These are phyloP conservation scores for Perilla frutescens DNA, from an alignment of 257 asterid species.

Conservation along the genomic window DNA sequence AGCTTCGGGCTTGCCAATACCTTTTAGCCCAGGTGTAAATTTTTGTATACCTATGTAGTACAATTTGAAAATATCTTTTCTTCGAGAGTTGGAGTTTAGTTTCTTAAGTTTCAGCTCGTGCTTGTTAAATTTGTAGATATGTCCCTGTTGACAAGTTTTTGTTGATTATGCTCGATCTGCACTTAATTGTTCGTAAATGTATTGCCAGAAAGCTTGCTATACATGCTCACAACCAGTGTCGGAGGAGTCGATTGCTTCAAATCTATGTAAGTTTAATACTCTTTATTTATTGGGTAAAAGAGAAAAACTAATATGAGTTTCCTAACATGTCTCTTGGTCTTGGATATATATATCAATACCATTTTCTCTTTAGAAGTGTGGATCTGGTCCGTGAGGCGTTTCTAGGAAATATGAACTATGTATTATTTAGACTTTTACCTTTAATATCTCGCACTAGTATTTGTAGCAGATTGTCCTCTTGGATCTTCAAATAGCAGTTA, in stretches of 20 bases:
- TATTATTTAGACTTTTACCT: not conserved
- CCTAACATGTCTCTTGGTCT: not conserved
- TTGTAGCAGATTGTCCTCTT: constrained; percentile 15
- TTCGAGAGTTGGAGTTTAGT: not conserved
- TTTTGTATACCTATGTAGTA: not conserved
- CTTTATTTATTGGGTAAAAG: constrained; percentile 1
- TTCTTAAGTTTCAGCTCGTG: constrained; percentile 5
- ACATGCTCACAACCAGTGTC: constrained; percentile 77
- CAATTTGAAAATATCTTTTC: not conserved
- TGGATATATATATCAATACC: not conserved
- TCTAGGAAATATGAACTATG: not conserved
- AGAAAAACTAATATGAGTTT: not conserved
- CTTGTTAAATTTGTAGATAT: not conserved
- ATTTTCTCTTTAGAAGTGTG: constrained; percentile 22
- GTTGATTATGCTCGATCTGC: not conserved
- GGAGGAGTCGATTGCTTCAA: constrained; percentile 75
- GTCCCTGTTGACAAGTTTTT: not conserved
- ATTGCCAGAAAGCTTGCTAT: constrained; percentile 85
- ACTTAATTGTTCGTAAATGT: constrained; percentile 33
- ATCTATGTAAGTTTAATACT: constrained; percentile 72
- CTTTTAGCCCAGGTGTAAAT: not conserved
- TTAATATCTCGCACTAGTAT: not conserved
- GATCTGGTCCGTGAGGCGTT: not conserved
- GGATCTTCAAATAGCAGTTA: not conserved
- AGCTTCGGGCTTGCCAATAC: not conserved